phyloP scores from a whole-genome alignment of 2,329 filamentous ascomycete genomes.

The Golovinomyces cichoracearum region DNA sequence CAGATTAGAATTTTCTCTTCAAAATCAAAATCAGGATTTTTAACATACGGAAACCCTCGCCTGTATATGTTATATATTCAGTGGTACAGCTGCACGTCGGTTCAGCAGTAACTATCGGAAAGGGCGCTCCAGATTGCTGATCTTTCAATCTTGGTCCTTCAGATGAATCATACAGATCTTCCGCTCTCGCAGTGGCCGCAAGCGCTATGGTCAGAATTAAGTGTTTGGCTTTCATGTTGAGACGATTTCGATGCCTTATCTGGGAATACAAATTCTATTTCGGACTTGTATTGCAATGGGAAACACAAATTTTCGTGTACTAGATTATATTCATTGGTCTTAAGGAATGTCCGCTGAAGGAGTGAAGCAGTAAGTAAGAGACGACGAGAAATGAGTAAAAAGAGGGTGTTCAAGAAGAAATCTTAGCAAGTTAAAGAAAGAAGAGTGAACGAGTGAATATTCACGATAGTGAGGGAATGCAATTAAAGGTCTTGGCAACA shows the following conservation, averaged over 20 bases:
- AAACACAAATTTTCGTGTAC: too few species aligned
- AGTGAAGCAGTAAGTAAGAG: constrained; percentile 45
- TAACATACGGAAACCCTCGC: constrained; percentile 35
- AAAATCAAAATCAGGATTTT: background rate
- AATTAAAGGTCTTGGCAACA: background rate
- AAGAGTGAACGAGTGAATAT: constrained; percentile 17
- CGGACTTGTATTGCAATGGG: too few species aligned
- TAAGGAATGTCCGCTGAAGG: constrained; percentile 66
- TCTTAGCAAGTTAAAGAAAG: constrained; percentile 11
- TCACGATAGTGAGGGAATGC: background rate
- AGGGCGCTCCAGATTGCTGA: constrained; percentile 19
- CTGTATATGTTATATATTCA: constrained; percentile 45
- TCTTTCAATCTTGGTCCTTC: constrained; percentile 31
- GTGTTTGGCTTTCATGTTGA: constrained; percentile 50
- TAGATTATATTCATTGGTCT: too few species aligned
- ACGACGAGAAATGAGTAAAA: background rate
- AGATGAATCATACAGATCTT: constrained; percentile 28
- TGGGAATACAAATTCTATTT: too few species aligned
- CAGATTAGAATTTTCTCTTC: background rate
- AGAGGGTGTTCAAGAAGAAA: background rate
- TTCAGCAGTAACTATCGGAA: constrained; percentile 12
- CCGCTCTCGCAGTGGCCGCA: constrained; percentile 26
- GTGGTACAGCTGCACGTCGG: constrained; percentile 44
- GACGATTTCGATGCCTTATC: constrained; percentile 4
- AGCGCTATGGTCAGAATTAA: constrained; percentile 36